Base-by-base conservation (phyloP, 1,284 basidiomycete genomes). In the Rhodotorula sp. region DNA sequence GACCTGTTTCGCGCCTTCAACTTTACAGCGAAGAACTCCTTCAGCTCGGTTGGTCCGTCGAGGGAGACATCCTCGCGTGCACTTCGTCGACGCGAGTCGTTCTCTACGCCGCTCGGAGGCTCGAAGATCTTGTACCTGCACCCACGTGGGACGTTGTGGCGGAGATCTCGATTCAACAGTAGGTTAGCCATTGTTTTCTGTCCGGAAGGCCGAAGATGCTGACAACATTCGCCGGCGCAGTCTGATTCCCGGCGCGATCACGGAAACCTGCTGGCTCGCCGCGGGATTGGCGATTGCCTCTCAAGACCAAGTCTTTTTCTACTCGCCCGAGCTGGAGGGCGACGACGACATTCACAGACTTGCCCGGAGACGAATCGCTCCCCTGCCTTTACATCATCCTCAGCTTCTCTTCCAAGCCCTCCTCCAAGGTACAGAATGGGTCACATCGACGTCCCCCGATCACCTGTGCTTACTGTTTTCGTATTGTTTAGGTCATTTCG, bases 381-480 rank as follows among this genome's bases (percentile, higher is more conserved):
- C 93, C 2, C 81, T 97, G 58, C 86, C 87, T 45, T 91, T 95
- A 80, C 93, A 91, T 80, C 91, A 95, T 81, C 93, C 93, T 3
- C 92, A 94, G 77, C 90, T 95, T 85, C 81, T 97, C 19, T 83
- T 92, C n/a, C 94, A 95, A 78, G 93, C 91, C 78, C 83, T 97
- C 56, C 82, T 95, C 19, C 95, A 93, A 92, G 89, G 93, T 94
- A 75, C 71, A 87, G 3, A 48, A 28, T 2, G 14, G 21, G 3
- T 28, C 60, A n/a, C 23, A 28, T 48, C 50, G 34, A 54, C 64
- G 66, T 49, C 63, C 16, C 26, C 28, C n/a, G 10, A 28, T 6
- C 21, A 28, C 14, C 12, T 4, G 12, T 6, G 23, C 57, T 59
- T 16, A 57, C 19, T 14, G 23, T 14, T 49, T 64, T 56, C 66